Evolutionary conservation across 1,284 basidiomycete genomes (phyloP).

Genomic region (Trametes polyzona): DNA sequence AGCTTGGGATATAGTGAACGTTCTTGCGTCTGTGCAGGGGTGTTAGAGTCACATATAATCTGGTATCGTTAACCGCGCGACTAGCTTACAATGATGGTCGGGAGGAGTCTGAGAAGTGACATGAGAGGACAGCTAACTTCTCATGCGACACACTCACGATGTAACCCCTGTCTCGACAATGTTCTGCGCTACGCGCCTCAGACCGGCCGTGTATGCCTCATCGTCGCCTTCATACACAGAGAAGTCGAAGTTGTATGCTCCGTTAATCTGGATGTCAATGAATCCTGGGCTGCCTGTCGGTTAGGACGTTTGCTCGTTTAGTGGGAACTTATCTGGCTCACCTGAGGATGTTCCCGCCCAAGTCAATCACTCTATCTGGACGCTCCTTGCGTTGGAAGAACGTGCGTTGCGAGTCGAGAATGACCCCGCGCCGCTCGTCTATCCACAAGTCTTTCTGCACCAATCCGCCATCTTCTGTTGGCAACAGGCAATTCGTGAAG

Average conservation of each 20-base stretch:
- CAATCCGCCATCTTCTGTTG: constrained; percentile 75
- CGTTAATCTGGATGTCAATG: constrained; percentile 85
- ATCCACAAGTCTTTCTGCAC: constrained; percentile 77
- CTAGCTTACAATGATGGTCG: constrained; percentile 73
- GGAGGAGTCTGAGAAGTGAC: constrained; percentile 55
- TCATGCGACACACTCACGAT: constrained; percentile 55
- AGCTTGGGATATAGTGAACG: constrained; percentile 71
- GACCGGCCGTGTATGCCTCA: constrained; percentile 65
- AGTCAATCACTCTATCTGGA: constrained; percentile 64
- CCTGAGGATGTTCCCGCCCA: constrained; percentile 78
- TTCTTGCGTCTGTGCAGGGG: constrained; percentile 67
- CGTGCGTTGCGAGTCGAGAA: constrained; percentile 67
- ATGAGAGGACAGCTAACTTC: neutral
- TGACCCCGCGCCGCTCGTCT: constrained; percentile 67
- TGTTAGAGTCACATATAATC: neutral
- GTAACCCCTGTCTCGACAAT: constrained; percentile 91
- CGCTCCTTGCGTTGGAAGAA: constrained; percentile 68
- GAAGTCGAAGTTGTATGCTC: constrained; percentile 90
- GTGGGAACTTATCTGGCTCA: constrained; percentile 23
- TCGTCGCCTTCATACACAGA: constrained; percentile 78
- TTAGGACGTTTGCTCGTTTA: too few relatives aligned
- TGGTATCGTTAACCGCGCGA: too few relatives aligned
- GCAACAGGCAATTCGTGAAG: constrained; percentile 84
- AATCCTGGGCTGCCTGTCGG: constrained; percentile 66
- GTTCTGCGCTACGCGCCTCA: constrained; percentile 72